These are phyloP conservation scores for Candida quercuum DNA, from an alignment of 805 yeast species.

Conservation along the genomic window DNA sequence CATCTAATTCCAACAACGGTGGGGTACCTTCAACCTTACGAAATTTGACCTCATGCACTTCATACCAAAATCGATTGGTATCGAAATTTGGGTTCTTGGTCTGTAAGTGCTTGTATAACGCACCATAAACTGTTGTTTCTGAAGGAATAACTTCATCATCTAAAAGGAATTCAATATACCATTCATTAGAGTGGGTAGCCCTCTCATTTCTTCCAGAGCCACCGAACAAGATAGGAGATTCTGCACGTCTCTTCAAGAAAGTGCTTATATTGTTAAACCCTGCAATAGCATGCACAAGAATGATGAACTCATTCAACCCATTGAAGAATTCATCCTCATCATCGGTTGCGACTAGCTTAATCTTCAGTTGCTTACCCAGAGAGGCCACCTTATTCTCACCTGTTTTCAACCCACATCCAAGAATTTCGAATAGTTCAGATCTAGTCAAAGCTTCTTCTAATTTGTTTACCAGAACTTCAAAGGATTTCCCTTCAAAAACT, in stretches of 20 bases:
- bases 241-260: constrained; percentile 35
- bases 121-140: constrained; percentile 74
- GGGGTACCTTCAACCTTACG: constrained; percentile 29
- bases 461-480: constrained; percentile 45
- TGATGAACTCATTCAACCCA: constrained; percentile 24
- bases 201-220: constrained; percentile 15
- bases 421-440: constrained; percentile 65
- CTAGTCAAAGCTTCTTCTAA: constrained; percentile 72
- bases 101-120: constrained; percentile 50
- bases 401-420: constrained; percentile 32
- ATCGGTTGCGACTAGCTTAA: constrained; percentile 44
- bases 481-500: constrained; percentile 30
- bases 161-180: constrained; percentile 51
- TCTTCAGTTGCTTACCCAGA: constrained; percentile 65
- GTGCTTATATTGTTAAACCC: constrained; percentile 40
- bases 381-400: constrained; percentile 45
- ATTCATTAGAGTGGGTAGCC: constrained; percentile 9
- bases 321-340: constrained; percentile 19
- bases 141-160: constrained; percentile 54
- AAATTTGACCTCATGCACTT: constrained; percentile 46
- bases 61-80: constrained; percentile 51
- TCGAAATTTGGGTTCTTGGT: constrained; percentile 34
- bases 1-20: constrained; percentile 19
- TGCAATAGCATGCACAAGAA: constrained; percentile 49
- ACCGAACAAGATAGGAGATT: constrained; percentile 18